Evolutionary conservation across 768 basidiomycete genomes (phyloP).

Genomic region (Leccinum uliginosum): DNA sequence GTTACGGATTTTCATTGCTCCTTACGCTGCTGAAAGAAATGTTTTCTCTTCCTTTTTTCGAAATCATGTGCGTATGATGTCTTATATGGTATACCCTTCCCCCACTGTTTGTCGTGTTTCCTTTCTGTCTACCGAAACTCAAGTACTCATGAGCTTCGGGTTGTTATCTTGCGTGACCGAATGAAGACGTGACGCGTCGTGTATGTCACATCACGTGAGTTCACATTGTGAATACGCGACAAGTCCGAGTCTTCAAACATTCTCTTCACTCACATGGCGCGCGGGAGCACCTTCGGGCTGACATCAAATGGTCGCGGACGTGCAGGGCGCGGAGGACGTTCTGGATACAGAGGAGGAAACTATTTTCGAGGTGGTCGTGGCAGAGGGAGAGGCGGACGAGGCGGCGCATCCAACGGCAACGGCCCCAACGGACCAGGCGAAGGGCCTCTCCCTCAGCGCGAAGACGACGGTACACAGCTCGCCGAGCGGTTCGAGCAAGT

Average conservation of each 20-base stretch:
- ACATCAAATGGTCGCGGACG: conserved; percentile 41
- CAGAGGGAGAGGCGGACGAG: conserved; percentile 38
- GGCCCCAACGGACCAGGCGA: conserved; percentile 35
- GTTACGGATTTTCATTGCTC: conserved; percentile 19
- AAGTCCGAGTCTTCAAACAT: not conserved
- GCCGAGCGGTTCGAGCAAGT: conserved; percentile 85
- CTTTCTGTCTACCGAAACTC: too few relatives aligned
- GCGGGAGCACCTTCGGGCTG: conserved; percentile 53
- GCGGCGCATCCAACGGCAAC: conserved; percentile 27
- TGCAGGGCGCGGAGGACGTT: conserved; percentile 41
- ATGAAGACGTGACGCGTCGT: conserved; percentile 19
- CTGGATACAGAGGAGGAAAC: conserved; percentile 26
- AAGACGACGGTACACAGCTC: conserved; percentile 86
- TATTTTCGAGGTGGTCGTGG: conserved; percentile 47
- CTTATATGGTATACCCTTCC: conserved; percentile 26
- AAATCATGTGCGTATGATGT: conserved; percentile 10
- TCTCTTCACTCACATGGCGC: conserved; percentile 29
- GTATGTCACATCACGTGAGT: conserved; percentile 24
- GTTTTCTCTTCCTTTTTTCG: not conserved
- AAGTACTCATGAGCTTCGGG: too few relatives aligned
- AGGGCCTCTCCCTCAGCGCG: conserved; percentile 55
- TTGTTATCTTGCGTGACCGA: not conserved
- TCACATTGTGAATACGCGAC: conserved; percentile 7
- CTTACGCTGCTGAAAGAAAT: conserved; percentile 3
- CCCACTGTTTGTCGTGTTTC: not conserved